Conservation (phyloP, 805 yeast species). For the Yarrowia yakushimensis region DNA sequence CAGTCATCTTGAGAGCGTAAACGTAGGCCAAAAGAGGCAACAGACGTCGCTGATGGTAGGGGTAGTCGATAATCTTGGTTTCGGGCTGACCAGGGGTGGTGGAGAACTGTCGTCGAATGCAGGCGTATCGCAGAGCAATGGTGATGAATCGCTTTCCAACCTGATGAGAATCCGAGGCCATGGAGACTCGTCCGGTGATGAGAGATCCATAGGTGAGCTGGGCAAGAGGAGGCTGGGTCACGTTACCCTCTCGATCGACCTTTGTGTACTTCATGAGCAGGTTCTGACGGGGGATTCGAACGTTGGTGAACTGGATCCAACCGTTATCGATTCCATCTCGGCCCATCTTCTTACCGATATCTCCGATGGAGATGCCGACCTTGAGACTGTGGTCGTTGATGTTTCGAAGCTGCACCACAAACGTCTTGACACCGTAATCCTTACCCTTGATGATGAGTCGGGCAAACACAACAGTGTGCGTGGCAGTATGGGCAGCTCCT, state of each 20-base stretch:
- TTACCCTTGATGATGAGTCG: constrained; percentile 74
- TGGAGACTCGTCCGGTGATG: constrained; percentile 81
- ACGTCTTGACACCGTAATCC: constrained; percentile 90
- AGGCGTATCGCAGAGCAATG: constrained; percentile 84
- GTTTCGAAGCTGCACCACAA: constrained; percentile 87
- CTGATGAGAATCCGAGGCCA: constrained; percentile 83
- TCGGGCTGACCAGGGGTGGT: constrained; percentile 49
- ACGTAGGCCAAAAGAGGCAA: constrained; percentile 79
- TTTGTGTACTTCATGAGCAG: constrained; percentile 78
- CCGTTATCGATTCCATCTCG: constrained; percentile 95
- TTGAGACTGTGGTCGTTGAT: constrained; percentile 57
- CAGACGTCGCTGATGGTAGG: constrained; percentile 83
- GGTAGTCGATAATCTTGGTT: constrained; percentile 76
- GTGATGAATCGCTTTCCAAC: constrained; percentile 75
- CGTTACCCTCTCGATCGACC: constrained; percentile 67
- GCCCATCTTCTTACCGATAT: constrained; percentile 94
- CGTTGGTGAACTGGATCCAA: constrained; percentile 88
- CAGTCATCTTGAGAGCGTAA: constrained; percentile 71
- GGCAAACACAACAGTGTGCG: constrained; percentile 82
- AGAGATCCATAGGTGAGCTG: constrained; percentile 86
- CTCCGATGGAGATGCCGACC: constrained; percentile 84
- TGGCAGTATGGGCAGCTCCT: constrained; percentile 93
- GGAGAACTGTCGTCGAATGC: constrained; percentile 83
- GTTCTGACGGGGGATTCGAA: constrained; percentile 75
- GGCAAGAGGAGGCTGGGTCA: constrained; percentile 76